phyloP scores from a whole-genome alignment of 1,139 yeast genomes.

The Torulaspora pretoriensis region DNA sequence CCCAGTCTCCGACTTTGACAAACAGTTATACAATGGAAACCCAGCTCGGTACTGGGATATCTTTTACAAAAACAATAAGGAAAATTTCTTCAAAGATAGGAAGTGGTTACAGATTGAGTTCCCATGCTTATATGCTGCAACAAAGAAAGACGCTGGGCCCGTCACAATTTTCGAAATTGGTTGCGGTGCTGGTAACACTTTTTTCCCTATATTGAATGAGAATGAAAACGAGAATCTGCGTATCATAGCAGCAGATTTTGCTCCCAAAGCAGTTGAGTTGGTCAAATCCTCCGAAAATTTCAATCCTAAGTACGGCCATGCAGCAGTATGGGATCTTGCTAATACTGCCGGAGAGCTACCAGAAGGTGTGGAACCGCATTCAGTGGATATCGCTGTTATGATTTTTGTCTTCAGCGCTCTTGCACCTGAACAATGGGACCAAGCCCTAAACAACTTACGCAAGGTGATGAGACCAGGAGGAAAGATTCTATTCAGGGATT shows the following conservation, averaged over 20 bases:
- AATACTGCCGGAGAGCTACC: slow-evolving; percentile 72
- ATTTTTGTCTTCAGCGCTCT: slow-evolving; percentile 91
- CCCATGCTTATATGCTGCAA: slow-evolving; percentile 76
- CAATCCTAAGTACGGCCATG: slow-evolving; percentile 61
- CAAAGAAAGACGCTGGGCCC: slow-evolving; percentile 64
- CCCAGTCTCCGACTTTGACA: slow-evolving; percentile 86
- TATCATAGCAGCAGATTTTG: slow-evolving; percentile 85
- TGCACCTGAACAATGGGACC: slow-evolving; percentile 86
- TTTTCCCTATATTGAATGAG: slow-evolving; percentile 80
- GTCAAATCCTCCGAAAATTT: slow-evolving; percentile 64
- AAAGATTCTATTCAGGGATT: slow-evolving; percentile 81
- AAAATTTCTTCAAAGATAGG: slow-evolving; percentile 92
- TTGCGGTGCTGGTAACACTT: slow-evolving; percentile 97
- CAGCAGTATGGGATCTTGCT: slow-evolving; percentile 95
- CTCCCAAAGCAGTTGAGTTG: slow-evolving; percentile 83
- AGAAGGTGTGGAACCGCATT: slow-evolving; percentile 72
- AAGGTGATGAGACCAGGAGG: slow-evolving; percentile 91
- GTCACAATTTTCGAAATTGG: slow-evolving; percentile 85
- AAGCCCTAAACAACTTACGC: slow-evolving; percentile 66
- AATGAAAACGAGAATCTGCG: slow-evolving; percentile 73
- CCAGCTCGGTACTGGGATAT: slow-evolving; percentile 97
- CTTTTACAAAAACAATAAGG: slow-evolving; percentile 83
- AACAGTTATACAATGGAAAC: slow-evolving; percentile 66
- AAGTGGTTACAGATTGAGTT: slow-evolving; percentile 95
- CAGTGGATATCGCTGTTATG: slow-evolving; percentile 89